Conservation (phyloP, 306 rosid species). For the Cucurbita argyrosperma region DNA sequence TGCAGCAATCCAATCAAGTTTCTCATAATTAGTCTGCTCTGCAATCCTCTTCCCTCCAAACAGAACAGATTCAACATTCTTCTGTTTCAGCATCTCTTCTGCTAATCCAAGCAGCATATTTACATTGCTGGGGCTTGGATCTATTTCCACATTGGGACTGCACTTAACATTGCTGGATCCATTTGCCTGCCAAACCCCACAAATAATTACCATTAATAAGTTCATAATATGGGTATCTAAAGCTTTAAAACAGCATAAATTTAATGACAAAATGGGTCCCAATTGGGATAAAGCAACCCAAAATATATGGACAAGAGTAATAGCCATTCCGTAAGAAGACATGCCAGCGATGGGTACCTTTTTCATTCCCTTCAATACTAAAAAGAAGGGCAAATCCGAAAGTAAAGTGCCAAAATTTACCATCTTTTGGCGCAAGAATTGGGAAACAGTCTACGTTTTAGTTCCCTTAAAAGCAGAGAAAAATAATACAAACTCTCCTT, state of each 20-base stretch:
- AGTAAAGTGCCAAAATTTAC: slow-evolving; percentile 8
- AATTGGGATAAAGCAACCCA: not conserved
- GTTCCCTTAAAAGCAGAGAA: not conserved
- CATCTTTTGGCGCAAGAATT: not conserved
- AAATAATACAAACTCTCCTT: not conserved
- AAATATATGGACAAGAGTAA: not conserved
- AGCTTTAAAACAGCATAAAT: not conserved
- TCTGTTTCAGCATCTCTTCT: slow-evolving; percentile 88
- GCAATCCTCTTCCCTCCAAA: slow-evolving; percentile 84
- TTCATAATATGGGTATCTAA: not conserved
- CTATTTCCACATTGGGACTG: slow-evolving; percentile 72
- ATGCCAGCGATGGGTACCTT: not conserved
- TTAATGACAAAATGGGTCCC: not conserved
- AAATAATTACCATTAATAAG: not conserved
- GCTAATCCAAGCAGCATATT: slow-evolving; percentile 62
- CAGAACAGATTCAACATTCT: slow-evolving; percentile 87
- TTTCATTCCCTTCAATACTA: not conserved
- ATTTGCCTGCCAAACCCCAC: slow-evolving; percentile 44
- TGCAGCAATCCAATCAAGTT: slow-evolving; percentile 94
- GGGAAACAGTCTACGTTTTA: not conserved
- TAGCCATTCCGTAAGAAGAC: not conserved
- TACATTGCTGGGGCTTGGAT: slow-evolving; percentile 70
- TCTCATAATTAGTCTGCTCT: slow-evolving; percentile 73
- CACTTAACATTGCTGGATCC: slow-evolving; percentile 74
- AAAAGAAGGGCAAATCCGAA: slow-evolving; percentile 6